Conservation (phyloP, 257 asterid species). For the Scutellaria barbata region DNA sequence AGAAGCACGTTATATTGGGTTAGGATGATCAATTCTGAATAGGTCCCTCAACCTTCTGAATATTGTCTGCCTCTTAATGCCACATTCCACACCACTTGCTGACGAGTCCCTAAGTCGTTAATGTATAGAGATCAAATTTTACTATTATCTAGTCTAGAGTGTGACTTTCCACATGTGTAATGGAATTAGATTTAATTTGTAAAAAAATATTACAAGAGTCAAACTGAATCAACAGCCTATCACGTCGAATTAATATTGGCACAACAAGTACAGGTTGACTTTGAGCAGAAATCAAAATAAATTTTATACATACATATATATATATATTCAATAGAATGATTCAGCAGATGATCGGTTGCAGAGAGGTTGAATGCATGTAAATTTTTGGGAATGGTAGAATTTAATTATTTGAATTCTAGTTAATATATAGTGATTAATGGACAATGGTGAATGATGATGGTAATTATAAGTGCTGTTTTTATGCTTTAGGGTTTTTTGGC, state of each 20-base stretch:
- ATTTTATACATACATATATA: no score
- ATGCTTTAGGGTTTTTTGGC: neutral
- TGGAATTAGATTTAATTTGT: no score
- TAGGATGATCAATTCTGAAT: neutral
- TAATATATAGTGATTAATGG: neutral
- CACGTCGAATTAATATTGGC: conserved; percentile 5
- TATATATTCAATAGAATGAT: no score
- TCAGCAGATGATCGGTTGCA: no score
- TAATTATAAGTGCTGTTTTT: neutral
- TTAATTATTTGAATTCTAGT: neutral
- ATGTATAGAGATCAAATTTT: no score
- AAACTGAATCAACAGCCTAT: neutral
- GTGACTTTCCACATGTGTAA: no score
- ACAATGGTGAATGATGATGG: conserved; percentile 20
- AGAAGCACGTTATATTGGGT: conserved; percentile 29
- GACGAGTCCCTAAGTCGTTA: neutral
- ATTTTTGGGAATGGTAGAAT: no score
- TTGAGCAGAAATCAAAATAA: neutral
- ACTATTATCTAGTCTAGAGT: no score
- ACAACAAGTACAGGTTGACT: neutral
- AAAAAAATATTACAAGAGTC: neutral
- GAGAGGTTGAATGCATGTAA: no score
- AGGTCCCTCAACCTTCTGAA: conserved; percentile 21
- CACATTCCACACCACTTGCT: neutral
- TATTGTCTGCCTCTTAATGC: conserved; percentile 13